Evolutionary conservation across 73 alveolate genomes (phyloP).

Genomic region (Paramecium biaurelia): DNA sequence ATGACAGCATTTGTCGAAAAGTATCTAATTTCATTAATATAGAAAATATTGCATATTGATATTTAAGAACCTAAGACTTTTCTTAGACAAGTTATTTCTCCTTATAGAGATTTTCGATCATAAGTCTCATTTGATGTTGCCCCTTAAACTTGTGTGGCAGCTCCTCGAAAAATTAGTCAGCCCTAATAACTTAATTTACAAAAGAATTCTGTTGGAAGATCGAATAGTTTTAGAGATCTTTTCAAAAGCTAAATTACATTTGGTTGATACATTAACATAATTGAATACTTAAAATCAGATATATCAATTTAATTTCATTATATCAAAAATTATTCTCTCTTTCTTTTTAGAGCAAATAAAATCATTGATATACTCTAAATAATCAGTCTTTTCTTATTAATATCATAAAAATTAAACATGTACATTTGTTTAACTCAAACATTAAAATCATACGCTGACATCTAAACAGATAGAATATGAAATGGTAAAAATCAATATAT

Average conservation of each 20-base stretch:
- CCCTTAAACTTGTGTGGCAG: background rate
- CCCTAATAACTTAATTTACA: background rate
- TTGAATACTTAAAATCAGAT: background rate
- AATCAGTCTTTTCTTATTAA: background rate
- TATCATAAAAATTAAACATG: background rate
- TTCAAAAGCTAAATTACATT: slow-evolving; percentile 18
- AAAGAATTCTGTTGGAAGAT: background rate
- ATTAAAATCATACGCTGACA: background rate
- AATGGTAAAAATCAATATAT: background rate
- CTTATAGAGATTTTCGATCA: background rate
- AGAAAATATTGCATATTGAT: background rate
- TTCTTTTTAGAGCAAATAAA: background rate
- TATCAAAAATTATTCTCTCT: background rate
- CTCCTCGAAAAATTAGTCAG: slow-evolving; percentile 18
- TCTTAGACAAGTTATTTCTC: background rate
- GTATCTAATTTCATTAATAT: background rate
- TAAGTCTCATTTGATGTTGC: background rate
- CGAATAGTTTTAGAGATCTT: slow-evolving; percentile 24
- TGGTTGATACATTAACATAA: background rate
- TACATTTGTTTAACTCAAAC: background rate
- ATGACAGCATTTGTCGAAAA: background rate
- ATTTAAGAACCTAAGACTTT: background rate
- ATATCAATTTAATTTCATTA: background rate
- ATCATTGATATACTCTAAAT: background rate
- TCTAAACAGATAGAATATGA: background rate